phyloP scores from a whole-genome alignment of 352 stramenopile species.

The Globisporangium middletonii region DNA sequence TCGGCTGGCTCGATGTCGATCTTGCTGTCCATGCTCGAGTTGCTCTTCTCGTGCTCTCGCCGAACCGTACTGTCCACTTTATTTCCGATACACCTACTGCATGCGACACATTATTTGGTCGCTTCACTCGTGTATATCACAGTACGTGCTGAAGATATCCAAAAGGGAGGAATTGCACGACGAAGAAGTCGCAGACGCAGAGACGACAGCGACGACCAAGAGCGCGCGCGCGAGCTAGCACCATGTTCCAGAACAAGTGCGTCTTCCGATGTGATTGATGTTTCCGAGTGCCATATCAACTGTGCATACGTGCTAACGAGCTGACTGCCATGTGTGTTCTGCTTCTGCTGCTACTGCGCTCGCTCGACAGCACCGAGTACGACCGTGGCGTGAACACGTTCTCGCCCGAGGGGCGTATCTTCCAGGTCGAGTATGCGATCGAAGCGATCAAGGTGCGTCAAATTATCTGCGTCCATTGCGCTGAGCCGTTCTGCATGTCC shows the following conservation, averaged over 20 bases:
- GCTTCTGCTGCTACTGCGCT: not conserved
- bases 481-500: not conserved
- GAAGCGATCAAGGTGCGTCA: constrained; percentile 93
- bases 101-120: not conserved
- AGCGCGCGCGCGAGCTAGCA: not conserved
- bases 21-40: too few relatives aligned
- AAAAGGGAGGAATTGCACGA: constrained; percentile 17
- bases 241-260: constrained; percentile 66
- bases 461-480: not conserved
- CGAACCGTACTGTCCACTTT: not conserved
- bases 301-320: too few relatives aligned
- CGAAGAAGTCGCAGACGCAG: too few relatives aligned
- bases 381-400: constrained; percentile 99
- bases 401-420: constrained; percentile 97
- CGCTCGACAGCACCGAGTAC: constrained; percentile 92
- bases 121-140: not conserved
- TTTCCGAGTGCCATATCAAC: too few relatives aligned
- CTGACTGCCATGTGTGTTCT: not conserved
- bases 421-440: constrained; percentile 99
- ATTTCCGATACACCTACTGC: not conserved
- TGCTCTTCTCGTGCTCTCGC: too few relatives aligned
- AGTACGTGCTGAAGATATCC: constrained; percentile 26
- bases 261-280: not conserved
- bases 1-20: too few relatives aligned
- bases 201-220: too few relatives aligned